A percentile compares a stretch with the other conserved stretches of the same genome.
These are phyloP conservation scores for Viridothelium virens DNA, from an alignment of 495 filamentous ascomycete genomes.

Conservation along the genomic window DNA sequence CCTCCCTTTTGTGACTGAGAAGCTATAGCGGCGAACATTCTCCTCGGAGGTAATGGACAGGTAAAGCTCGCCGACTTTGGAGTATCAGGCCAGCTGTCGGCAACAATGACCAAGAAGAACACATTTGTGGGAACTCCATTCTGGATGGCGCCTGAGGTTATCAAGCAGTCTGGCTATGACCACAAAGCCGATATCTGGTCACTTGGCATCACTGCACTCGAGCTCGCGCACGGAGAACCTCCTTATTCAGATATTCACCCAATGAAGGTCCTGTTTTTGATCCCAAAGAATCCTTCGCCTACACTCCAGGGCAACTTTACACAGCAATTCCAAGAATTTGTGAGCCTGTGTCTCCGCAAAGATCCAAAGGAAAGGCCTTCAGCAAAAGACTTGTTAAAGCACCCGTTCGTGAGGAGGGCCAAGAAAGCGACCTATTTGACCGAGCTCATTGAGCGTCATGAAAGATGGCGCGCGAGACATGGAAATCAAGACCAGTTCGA, in stretches of 20 bases:
- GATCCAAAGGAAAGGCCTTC: conserved; percentile 82
- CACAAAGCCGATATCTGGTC: conserved; percentile 99
- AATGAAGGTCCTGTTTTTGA: conserved; percentile 97
- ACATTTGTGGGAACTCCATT: conserved; percentile 98
- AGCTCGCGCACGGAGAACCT: conserved; percentile 86
- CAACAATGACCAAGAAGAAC: conserved; percentile 99
- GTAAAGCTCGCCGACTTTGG: conserved; percentile 98
- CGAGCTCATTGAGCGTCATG: conserved; percentile 83
- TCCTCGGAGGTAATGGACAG: conserved; percentile 80
- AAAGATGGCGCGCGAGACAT: conserved; percentile 72
- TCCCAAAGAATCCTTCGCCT: conserved; percentile 89
- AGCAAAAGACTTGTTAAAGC: conserved; percentile 79
- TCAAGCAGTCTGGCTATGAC: conserved; percentile 96
- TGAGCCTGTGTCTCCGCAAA: conserved; percentile 75
- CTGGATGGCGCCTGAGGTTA: conserved; percentile 99
- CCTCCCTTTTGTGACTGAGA: neutral
- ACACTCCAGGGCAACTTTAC: conserved; percentile 77
- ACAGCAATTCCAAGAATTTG: conserved; percentile 88
- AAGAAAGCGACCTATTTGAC: conserved; percentile 87
- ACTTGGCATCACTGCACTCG: conserved; percentile 92
- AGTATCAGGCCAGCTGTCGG: conserved; percentile 91
- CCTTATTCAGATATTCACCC: conserved; percentile 96
- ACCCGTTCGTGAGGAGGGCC: conserved; percentile 80
- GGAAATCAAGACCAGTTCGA: conserved; percentile 37
- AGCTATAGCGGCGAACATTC: conserved; percentile 61